Percentiles rank a stretch among this genome's conserved stretches.
phyloP scores from a whole-genome alignment of 2,329 filamentous ascomycete genomes.

The Xylariaceae sp. region DNA sequence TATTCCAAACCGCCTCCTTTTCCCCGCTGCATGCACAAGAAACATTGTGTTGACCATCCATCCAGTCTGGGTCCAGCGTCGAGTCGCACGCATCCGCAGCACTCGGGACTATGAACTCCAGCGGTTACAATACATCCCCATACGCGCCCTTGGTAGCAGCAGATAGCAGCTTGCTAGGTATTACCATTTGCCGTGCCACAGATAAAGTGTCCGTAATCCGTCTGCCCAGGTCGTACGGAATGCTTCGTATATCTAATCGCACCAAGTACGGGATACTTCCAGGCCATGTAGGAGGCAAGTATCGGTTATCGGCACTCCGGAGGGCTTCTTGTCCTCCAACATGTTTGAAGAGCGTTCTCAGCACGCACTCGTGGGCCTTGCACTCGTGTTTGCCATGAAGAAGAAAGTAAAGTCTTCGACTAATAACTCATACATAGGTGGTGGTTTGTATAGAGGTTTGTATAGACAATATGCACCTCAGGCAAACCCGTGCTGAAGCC shows the following conservation, averaged over 20 bases:
- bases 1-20: slow-evolving; percentile 16
- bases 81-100: slow-evolving; percentile 15
- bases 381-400: no score
- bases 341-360: background rate
- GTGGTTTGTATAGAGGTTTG: background rate
- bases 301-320: background rate
- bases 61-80: slow-evolving; percentile 1
- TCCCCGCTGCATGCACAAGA: slow-evolving; percentile 10
- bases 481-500: background rate
- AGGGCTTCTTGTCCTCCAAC: background rate
- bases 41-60: background rate
- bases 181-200: no score
- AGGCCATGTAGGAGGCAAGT: background rate
- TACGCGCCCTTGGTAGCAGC: no score
- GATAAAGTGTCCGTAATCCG: no score
- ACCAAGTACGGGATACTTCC: background rate
- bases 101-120: background rate
- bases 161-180: no score
- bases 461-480: background rate
- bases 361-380: no score
- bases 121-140: no score
- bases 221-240: no score
- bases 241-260: no score
- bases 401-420: no score
- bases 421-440: no score